phyloP scores from a whole-genome alignment of 371 early-diverging fungal species.

The Rhizopus delemar region DNA sequence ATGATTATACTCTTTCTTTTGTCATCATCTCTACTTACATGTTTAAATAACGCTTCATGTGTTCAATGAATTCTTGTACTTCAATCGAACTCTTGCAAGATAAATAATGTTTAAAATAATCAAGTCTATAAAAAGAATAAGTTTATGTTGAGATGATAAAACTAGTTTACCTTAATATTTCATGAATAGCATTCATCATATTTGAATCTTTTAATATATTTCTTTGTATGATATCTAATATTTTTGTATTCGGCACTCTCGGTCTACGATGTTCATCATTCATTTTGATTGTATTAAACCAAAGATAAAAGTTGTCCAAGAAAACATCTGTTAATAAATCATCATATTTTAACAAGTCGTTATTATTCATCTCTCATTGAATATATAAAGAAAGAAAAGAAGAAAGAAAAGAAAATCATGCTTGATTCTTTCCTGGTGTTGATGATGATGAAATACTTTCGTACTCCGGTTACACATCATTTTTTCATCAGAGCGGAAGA shows the following conservation, averaged over 20 bases:
- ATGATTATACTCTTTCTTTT: not conserved
- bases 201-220: slow-evolving; percentile 45
- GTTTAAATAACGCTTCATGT: slow-evolving; percentile 52
- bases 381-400: not conserved
- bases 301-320: slow-evolving; percentile 63
- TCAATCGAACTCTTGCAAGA: slow-evolving; percentile 32
- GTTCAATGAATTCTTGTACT: slow-evolving; percentile 45
- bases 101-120: slow-evolving; percentile 42
- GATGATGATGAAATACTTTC: too few relatives aligned
- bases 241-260: slow-evolving; percentile 33
- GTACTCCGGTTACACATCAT: too few relatives aligned
- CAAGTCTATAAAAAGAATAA: slow-evolving; percentile 32
- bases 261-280: slow-evolving; percentile 41
- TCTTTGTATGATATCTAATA: slow-evolving; percentile 58
- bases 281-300: slow-evolving; percentile 65
- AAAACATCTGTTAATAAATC: slow-evolving; percentile 71
- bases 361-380: slow-evolving; percentile 39
- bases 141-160: not conserved
- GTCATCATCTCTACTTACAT: slow-evolving; percentile 36
- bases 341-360: slow-evolving; percentile 65
- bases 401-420: slow-evolving; percentile 2
- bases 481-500: too few relatives aligned
- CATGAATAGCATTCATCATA: slow-evolving; percentile 48
- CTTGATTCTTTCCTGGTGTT: too few relatives aligned
- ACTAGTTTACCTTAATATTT: slow-evolving; percentile 40